Base-by-base conservation (phyloP, 257 asterid genomes). In the Solanum virginianum region DNA sequence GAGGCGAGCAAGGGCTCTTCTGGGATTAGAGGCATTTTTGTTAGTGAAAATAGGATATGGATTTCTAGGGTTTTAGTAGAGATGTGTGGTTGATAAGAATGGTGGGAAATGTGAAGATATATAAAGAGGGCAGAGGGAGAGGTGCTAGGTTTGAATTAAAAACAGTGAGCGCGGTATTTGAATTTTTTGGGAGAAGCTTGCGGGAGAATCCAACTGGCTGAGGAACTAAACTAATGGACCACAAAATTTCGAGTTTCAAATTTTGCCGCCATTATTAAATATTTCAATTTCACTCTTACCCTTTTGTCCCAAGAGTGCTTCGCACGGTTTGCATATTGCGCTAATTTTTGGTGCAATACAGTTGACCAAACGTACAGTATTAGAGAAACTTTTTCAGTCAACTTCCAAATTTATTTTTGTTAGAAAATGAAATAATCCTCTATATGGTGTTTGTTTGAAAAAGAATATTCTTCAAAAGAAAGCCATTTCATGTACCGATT, bases 1-100 rank as follows among this genome's bases (percentile, higher is more conserved):
- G 98, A 89, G 56, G 96, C 92, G 39, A 95, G 89, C 72, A 97
- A 87, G 1, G 99, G 99, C 68, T 95, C 99, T 91, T 94, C 97
- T 0, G 96, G 96, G 32, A 93, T 83, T 9, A 97, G 89, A 2
- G 98, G 97, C 98, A 95, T 95, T 29, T 86, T 90, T 41, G 53
- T 3, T 7, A 14, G 7, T n/a, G 6, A 1, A 9, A 57, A 12
- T 14, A 29, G 14, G 79, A 53, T 16, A 24, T 8, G 24, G 41
- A 22, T 24, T 17, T 47, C 43, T 56, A 17, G 75, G 87, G 74
- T 49, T 84, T 84, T 74, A 7, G 41, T 5, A 16, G 41, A 5
- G 45, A 70, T 17, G 49, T 47, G 79, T 26, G 82, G 45, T 24
- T 41, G 85, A 80, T 29, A 77, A 57, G 2, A 14, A 29, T 49